Evolutionary conservation across 805 yeast species (phyloP).

Genomic region (Hanseniaspora lindneri): DNA sequence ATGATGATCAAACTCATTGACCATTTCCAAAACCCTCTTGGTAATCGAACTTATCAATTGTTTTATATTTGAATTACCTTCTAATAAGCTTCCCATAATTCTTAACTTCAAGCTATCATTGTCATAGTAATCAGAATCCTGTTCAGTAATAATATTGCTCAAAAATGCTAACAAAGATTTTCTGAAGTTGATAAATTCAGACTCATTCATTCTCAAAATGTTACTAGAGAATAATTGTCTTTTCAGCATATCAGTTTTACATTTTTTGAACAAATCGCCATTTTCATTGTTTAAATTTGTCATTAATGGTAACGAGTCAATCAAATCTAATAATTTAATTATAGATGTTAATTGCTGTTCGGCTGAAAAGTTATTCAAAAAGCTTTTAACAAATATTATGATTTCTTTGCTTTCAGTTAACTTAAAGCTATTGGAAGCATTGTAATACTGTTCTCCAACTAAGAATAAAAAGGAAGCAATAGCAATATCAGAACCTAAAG

Average conservation of each 20-base stretch:
- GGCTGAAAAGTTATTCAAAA: slow-evolving; percentile 56
- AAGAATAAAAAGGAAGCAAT: slow-evolving; percentile 64
- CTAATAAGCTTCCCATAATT: slow-evolving; percentile 41
- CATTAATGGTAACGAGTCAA: slow-evolving; percentile 17
- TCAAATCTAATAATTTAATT: slow-evolving; percentile 36
- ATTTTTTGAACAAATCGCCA: slow-evolving; percentile 26
- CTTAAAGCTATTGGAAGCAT: slow-evolving; percentile 43
- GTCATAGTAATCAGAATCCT: slow-evolving; percentile 24
- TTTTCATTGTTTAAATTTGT: slow-evolving; percentile 30
- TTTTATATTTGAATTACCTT: slow-evolving; percentile 25
- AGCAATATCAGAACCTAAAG: slow-evolving; percentile 57
- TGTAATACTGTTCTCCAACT: slow-evolving; percentile 67
- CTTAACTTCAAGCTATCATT: slow-evolving; percentile 38
- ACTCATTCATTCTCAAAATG: slow-evolving; percentile 37
- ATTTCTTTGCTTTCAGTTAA: slow-evolving; percentile 54
- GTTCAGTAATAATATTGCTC: slow-evolving; percentile 38
- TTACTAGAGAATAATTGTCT: slow-evolving; percentile 56
- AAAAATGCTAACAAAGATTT: slow-evolving; percentile 46
- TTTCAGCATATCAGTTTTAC: slow-evolving; percentile 32
- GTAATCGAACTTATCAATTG: slow-evolving; percentile 23
- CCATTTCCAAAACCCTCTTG: slow-evolving; percentile 21
- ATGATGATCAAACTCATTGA: slow-evolving; percentile 19
- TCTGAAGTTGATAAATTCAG: slow-evolving; percentile 40
- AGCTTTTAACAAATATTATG: slow-evolving; percentile 59
- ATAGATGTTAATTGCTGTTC: slow-evolving; percentile 54